phyloP scores from a whole-genome alignment of 768 basidiomycete species.

The Tricholoma hemisulphureum region DNA sequence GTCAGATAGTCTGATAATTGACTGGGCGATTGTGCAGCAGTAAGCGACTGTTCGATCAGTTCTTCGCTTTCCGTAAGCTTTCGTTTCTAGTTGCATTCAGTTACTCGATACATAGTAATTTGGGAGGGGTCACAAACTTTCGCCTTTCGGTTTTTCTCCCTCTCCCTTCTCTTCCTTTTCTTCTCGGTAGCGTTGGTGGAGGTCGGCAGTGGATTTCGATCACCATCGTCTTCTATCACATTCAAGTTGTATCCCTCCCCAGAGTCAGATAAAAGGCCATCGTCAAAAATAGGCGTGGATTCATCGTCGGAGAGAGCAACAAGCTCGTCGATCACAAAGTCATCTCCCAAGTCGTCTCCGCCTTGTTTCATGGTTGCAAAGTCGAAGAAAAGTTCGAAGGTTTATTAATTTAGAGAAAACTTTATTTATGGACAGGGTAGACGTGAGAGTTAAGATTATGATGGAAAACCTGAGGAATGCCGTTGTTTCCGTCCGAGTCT shows the following conservation, averaged over 20 bases:
- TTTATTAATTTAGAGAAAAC: no score
- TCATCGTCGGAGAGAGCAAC: constrained; percentile 67
- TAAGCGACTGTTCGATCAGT: constrained; percentile 40
- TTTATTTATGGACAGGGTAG: no score
- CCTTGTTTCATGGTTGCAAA: constrained; percentile 34
- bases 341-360: constrained; percentile 84
- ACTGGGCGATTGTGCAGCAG: constrained; percentile 56
- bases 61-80: constrained; percentile 52
- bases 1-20: constrained; percentile 63
- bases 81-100: constrained; percentile 48
- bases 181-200: constrained; percentile 39
- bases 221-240: constrained; percentile 28
- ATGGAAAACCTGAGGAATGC: no score
- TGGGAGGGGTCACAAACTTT: constrained; percentile 47
- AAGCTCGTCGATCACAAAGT: constrained; percentile 69
- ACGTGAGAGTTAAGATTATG: no score
- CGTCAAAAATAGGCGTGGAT: constrained; percentile 38
- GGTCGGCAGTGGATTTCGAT: constrained; percentile 13
- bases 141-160: constrained; percentile 68
- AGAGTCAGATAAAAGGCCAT: constrained; percentile 27
- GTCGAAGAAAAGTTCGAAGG: constrained; percentile 3
- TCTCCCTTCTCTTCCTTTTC: constrained; percentile 72
- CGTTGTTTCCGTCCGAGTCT: constrained; percentile 1
- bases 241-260: constrained; percentile 44
- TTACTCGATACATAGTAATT: constrained; percentile 1